A percentile compares a stretch with the other conserved stretches of the same genome.
These are phyloP conservation scores for Penicillium sclerotiorum DNA, from an alignment of 2,329 filamentous ascomycete species.

Conservation along the genomic window DNA sequence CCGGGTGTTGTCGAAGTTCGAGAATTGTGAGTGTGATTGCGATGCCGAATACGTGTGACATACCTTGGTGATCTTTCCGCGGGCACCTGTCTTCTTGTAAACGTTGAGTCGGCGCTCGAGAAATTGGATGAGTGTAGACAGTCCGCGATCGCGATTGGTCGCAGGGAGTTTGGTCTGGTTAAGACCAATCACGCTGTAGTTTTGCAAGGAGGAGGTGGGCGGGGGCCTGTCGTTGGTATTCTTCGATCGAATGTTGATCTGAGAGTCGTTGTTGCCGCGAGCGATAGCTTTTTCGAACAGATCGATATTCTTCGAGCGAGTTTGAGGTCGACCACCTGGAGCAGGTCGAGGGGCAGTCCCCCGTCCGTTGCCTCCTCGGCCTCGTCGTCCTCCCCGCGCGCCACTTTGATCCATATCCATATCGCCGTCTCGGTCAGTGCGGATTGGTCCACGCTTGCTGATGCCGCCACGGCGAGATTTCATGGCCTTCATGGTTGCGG, in stretches of 20 bases:
- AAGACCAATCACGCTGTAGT: conserved; percentile 60
- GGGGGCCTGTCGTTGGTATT: conserved; percentile 24
- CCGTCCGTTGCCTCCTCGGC: conserved; percentile 35
- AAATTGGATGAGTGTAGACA: conserved; percentile 66
- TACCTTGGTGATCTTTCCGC: conserved; percentile 76
- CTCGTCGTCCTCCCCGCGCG: conserved; percentile 39
- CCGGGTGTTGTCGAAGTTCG: conserved; percentile 37
- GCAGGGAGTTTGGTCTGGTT: conserved; percentile 70
- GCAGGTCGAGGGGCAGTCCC: conserved; percentile 6
- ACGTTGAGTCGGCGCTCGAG: conserved; percentile 70
- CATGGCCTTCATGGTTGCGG: conserved; percentile 33
- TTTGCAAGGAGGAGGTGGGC: too few species aligned
- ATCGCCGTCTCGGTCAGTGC: conserved; percentile 64
- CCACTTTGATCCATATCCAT: conserved; percentile 58
- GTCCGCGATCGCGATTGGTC: conserved; percentile 66
- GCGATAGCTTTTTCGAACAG: conserved; percentile 41
- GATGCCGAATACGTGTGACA: conserved; percentile 54
- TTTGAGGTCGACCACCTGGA: conserved; percentile 23
- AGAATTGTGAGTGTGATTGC: conserved; percentile 45
- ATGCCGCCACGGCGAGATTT: conserved; percentile 48
- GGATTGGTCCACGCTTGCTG: conserved; percentile 50
- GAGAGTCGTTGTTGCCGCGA: conserved; percentile 32
- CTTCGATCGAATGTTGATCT: conserved; percentile 44
- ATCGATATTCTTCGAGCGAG: conserved; percentile 36
- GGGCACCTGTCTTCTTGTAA: conserved; percentile 50